Evolutionary conservation across 2,329 filamentous ascomycete species (phyloP), one percentile per base, ranked within the genome.

Genomic region (Fonsecaea nubica): DNA sequence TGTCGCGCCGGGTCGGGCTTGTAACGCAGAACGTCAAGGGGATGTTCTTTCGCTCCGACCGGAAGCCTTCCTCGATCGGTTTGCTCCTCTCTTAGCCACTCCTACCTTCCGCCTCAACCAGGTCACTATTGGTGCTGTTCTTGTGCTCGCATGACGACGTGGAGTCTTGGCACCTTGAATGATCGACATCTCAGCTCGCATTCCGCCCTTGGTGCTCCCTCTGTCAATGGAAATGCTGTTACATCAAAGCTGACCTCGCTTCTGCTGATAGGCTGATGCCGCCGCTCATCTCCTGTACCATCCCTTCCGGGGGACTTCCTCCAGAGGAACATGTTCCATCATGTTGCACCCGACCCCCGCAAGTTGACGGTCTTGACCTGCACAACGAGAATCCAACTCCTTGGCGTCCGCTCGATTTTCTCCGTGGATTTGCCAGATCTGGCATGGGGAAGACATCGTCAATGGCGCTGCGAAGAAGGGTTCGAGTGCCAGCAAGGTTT

Each of bases 261-360:
- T 53, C 45, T 25, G n/a, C 30, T 33, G 52, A 36, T 36, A 55
- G 13, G 33, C 25, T n/a, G 25, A 25, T 25, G 25, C 25, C 25
- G 25, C 25, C 25, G 52, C 30, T n/a, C 30, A 12, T 10, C 21
- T 35, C 52, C n/a, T 36, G 52, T 33, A 25, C 33, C 52, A 35
- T 50, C 7, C 45, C 45, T 10, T 21, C 18, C 18, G 9, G 18
- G 45, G 45, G 8, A 25, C 9, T 25, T 50, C 18, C 18, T 50
- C n/a, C 45, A 21, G 1, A 25, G 25, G 45, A 50, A 50, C 25
- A 33, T 33, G 21, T 25, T 36, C 40, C 57, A 35, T 59, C 57
- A 50, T 40, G 58, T 53, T 52, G 58, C 58, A 61, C 48, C 58
- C 58, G 58, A 38, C 21, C 58, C 58, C 58, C 15, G 45, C 45